Evolutionary conservation across 148 eudicot species (phyloP), one percentile per base, ranked within the genome.

Genomic region (Rhododendron simsii): DNA sequence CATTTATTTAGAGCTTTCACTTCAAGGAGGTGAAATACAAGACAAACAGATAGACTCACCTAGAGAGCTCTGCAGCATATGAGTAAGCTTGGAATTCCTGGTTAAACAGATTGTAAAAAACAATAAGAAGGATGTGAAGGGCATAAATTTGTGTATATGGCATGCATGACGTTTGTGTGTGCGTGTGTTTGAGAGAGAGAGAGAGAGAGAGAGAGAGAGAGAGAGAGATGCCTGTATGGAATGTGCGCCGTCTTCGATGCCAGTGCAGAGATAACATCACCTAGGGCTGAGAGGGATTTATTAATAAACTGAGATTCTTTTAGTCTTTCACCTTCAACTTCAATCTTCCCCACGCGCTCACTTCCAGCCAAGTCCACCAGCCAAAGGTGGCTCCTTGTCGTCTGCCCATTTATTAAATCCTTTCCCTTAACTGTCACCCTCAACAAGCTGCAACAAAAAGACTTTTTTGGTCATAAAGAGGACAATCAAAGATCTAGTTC

Each of bases 361-460:
- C 99, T 97, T 81, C 99, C 99, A 71, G 99, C 99, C 94, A 97
- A 93, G 86, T 97, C 99, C 7, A 97, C 98, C 88, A 97, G 88
- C 99, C 99, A 96, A 77, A 97, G 94, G 86, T 95, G 91, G 93
- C 99, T 95, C 88, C 91, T 95, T 82, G 99, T 95, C 88, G 88
- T 92, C 67, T 92, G 92, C 47, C 98, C 95, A 88, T 90, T 95
- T 47, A 97, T 85, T 87, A 91, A 74, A 84, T 92, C 93, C 86
- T 94, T 94, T 15, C 94, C 95, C 81, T 91, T 89, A 55, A 95
- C 98, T 85, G 92, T 92, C 78, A 96, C 95, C 55, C 99, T 90
- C 91, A 96, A 86, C 91, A 96, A 92, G 91, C 99, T 96, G 82
- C 89, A 92, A 82, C 88, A 92, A 82, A 44, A n/a, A 86, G 79